Conservation (phyloP, 2,329 filamentous ascomycete species). For the Endoconidiophora polonica region DNA sequence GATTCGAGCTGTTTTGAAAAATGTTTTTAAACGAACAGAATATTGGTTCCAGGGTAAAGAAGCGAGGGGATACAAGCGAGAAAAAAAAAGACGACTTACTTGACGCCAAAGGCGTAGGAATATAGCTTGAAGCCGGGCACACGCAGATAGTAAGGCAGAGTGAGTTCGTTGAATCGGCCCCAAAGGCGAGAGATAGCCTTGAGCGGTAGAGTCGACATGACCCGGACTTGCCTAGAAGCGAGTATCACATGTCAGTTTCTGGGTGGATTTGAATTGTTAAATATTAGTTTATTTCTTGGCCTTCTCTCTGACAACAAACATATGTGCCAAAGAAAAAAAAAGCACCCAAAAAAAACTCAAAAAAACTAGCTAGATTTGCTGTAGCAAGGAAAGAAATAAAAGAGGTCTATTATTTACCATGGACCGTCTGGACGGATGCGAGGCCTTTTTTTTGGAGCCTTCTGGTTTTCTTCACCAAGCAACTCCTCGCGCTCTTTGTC, state of each 20-base stretch:
- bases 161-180: slow-evolving; percentile 81
- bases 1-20: not conserved
- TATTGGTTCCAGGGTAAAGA: not conserved
- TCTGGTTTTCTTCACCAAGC: slow-evolving; percentile 10
- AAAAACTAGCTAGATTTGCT: not conserved
- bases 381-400: not conserved
- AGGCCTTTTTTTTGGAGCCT: slow-evolving; percentile 31
- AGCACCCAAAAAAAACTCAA: not conserved
- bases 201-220: slow-evolving; percentile 83
- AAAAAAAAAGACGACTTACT: slow-evolving; percentile 24
- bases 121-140: slow-evolving; percentile 86
- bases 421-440: slow-evolving; percentile 68
- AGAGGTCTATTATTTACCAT: slow-evolving; percentile 39
- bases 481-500: slow-evolving; percentile 12
- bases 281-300: not conserved
- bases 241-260: slow-evolving; percentile 11
- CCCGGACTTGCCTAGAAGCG: slow-evolving; percentile 57
- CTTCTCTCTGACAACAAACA: not conserved
- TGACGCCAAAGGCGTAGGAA: slow-evolving; percentile 80
- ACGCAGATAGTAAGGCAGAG: slow-evolving; percentile 73
- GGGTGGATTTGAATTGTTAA: not conserved
- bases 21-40: not conserved
- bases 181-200: slow-evolving; percentile 81
- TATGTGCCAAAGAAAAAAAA: not conserved
- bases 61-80: not conserved